Conservation (phyloP, 176 grass and related monocot species). For the Musa itinerans region DNA sequence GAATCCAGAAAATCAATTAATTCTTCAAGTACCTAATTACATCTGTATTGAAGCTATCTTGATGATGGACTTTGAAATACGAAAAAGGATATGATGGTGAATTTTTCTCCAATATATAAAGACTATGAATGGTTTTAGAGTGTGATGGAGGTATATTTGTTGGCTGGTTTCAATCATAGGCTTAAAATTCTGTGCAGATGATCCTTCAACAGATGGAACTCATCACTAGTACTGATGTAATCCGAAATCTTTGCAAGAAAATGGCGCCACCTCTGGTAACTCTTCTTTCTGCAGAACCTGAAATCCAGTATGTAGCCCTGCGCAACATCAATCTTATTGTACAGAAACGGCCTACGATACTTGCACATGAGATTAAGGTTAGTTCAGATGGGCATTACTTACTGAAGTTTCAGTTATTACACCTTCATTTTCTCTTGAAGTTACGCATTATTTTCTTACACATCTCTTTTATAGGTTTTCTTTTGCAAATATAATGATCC, state of each 20-base stretch:
- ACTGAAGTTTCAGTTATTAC: conserved; percentile 4
- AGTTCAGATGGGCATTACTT: conserved; percentile 24
- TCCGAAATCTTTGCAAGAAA: conserved; percentile 98
- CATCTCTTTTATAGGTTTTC: conserved; percentile 59
- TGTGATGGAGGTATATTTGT: too few species aligned
- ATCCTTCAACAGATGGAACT: conserved; percentile 99
- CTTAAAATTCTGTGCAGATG: conserved; percentile 43
- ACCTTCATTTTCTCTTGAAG: not conserved
- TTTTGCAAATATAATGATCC: conserved; percentile 95
- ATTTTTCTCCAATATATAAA: too few species aligned
- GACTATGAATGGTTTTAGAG: not conserved
- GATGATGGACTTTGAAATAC: not conserved
- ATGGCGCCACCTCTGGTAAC: conserved; percentile 98
- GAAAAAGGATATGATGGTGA: not conserved
- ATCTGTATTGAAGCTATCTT: not conserved
- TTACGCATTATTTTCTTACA: conserved; percentile 1
- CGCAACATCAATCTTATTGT: conserved; percentile 99
- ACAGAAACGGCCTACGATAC: conserved; percentile 97
- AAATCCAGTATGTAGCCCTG: conserved; percentile 95
- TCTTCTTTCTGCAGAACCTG: conserved; percentile 91
- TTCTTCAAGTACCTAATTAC: not conserved
- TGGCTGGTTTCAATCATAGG: not conserved
- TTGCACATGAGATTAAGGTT: conserved; percentile 99
- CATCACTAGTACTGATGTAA: conserved; percentile 86
- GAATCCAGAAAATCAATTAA: not conserved